Percentiles rank a stretch among this genome's conserved stretches.
Evolutionary conservation across 768 basidiomycete genomes (phyloP).

Genomic region (Mycena filopes): DNA sequence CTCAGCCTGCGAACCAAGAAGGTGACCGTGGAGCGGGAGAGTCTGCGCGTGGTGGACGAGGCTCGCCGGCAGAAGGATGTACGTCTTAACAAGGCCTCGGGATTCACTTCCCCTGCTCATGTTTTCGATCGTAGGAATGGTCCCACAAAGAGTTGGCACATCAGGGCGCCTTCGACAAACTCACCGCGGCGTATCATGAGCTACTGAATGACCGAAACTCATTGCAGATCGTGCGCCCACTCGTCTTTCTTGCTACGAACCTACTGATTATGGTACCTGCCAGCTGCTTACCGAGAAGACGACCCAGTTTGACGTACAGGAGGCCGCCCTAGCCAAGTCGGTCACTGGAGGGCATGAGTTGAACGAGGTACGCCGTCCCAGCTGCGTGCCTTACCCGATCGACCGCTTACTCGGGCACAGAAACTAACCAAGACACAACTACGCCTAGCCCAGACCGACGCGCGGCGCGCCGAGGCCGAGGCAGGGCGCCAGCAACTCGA

Average conservation of each 20-base stretch:
- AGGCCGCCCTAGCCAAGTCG: neutral
- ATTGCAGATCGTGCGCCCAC: neutral
- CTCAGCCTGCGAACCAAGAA: slow-evolving; percentile 1
- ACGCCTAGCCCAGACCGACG: neutral
- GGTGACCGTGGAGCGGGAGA: neutral
- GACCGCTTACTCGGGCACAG: neutral
- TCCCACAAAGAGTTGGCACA: neutral
- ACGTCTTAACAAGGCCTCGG: too few species aligned
- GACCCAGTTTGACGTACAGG: neutral
- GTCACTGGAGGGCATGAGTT: neutral
- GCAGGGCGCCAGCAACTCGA: neutral
- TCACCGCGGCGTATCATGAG: neutral
- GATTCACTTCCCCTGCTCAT: neutral
- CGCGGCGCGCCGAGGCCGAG: neutral
- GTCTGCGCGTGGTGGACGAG: neutral
- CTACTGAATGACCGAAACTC: neutral
- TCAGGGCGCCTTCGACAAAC: neutral
- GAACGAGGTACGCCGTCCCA: neutral
- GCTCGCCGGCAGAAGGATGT: neutral
- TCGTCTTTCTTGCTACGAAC: neutral
- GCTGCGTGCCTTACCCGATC: too few species aligned
- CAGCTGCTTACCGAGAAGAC: neutral
- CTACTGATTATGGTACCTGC: neutral
- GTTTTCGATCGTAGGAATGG: neutral
- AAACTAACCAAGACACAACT: neutral